These are phyloP conservation scores for Scheffersomyces cryptocercus DNA, from an alignment of 1,139 yeast species.

Conservation along the genomic window DNA sequence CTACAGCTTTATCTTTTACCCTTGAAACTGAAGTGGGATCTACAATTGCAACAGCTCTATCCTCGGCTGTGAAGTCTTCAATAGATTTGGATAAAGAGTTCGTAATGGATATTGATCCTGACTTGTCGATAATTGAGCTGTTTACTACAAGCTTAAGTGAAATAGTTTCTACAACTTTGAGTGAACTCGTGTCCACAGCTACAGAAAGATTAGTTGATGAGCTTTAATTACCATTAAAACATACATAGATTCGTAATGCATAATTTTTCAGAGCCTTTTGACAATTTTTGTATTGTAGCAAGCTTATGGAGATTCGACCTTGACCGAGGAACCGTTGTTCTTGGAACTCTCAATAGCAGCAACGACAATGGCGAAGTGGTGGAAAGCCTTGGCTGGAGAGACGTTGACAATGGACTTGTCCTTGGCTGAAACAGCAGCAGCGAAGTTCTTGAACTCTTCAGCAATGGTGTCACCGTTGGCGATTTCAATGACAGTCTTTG, in stretches of 20 bases:
- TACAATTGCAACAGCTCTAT: no score
- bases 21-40: no score
- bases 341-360: conserved; percentile 77
- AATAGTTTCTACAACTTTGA: background rate
- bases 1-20: background rate
- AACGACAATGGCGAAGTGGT: conserved; percentile 85
- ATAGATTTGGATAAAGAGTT: conserved; percentile 11
- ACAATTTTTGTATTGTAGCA: background rate
- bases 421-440: conserved; percentile 63
- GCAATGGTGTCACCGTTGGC: conserved; percentile 55
- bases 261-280: background rate
- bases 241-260: background rate
- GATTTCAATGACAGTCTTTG: conserved; percentile 49
- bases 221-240: conserved; percentile 4
- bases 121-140: background rate
- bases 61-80: background rate
- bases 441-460: conserved; percentile 73
- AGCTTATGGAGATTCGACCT: conserved; percentile 36
- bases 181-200: conserved; percentile 4
- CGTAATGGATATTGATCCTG: conserved; percentile 9
- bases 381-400: conserved; percentile 78
- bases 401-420: conserved; percentile 61
- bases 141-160: background rate
- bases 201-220: conserved; percentile 12
- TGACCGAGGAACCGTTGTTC: conserved; percentile 57